Base-by-base conservation (phyloP, 176 grass and related monocot genomes). In the Poa annua region DNA sequence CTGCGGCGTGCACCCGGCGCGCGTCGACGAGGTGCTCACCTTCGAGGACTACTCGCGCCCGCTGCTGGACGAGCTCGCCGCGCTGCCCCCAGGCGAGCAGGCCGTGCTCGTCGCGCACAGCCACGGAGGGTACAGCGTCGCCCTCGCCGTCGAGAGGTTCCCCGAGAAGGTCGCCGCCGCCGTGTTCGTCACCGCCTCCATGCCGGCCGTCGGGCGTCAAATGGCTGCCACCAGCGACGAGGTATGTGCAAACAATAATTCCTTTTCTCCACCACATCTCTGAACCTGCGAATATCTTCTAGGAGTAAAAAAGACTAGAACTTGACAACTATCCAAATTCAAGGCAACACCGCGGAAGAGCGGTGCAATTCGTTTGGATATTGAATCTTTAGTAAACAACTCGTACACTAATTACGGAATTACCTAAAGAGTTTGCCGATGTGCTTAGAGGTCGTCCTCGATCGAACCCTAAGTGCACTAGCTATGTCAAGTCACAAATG, bases 41-140 rank as follows among this genome's bases (percentile, higher is more conserved):
- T 87, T 90, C 32, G 80, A 83, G 33, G 86, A 88, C n/a, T 84
- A 88, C 73, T 71, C 65, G 5, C 7, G 38, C 54, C 80, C 86
- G 25, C 60, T 84, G 55, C 55, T 84, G 61, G 60, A 35, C 60
- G 52, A 12, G 7, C 11, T 90, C 73, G 84, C 64, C 12, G 64
- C 55, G 55, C 21, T 75, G 45, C 80, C 73, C 3, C 1, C 12
- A 0, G 33, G 33, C 9, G 66, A 87, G 56, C 74, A 33, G 11
- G 84, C 24, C 32, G 61, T 80, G 12, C 84, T 90, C 79, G 84
- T 90, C 11, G 88, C 47, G 22, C 88, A 90, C 80, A 90, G 88
- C 74, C 67, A 72, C 35, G 80, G 84, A 0, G 84, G 88, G 0
- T 22, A 16, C 49, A 57, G 33, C 80, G 5, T 69, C 36, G 74